Evolutionary conservation across 306 rosid species (phyloP), one percentile per base, ranked within the genome.

Genomic region (Spatholobus suberectus): DNA sequence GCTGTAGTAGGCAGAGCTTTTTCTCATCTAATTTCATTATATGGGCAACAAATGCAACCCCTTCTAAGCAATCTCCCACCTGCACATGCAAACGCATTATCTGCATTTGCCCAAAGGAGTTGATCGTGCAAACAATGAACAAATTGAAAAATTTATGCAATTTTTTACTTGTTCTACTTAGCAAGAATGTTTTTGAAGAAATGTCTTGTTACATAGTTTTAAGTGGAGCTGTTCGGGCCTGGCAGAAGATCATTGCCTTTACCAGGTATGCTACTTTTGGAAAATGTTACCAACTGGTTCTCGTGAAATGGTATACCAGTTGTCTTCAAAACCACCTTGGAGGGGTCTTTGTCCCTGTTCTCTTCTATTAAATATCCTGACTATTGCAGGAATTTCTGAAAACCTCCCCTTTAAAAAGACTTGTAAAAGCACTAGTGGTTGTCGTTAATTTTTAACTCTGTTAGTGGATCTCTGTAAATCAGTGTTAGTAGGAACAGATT

Each of bases 31-130:
- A 59, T 92, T 87, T 94, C 99, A 6, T 78, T 94, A 61, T 96
- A 92, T 63, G 99, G 99, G 55, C 94, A 90, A 52, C 99, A 96
- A 89, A 91, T 96, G 92, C 98, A 96, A 76, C 93, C 97, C 77
- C 91, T 96, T 74, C 88, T 96, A 86, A 90, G 94, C 85, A 89
- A 54, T 79, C 98, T 96, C 35, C 87, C 98, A 24, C 97, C 95
- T 32, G 89, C 90, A 34, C 97, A 89, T 65, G 98, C 98, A 20
- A 90, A 90, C 80, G 99, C 99, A 51, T 88, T 96, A 37, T 97
- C 98, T 77, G 89, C 96, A 51, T 92, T 92, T 89, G 87, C 90
- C 75, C 89, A 96, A 8, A 88, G 90, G 84, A 83, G 89, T 89
- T 96, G 88, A 89, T 80, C 63, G 40, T 80, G 73, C 57, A 37